Evolutionary conservation across 2,329 filamentous ascomycete species (phyloP), one percentile per base, ranked within the genome.

Genomic region (Botrytis sinoallii): DNA sequence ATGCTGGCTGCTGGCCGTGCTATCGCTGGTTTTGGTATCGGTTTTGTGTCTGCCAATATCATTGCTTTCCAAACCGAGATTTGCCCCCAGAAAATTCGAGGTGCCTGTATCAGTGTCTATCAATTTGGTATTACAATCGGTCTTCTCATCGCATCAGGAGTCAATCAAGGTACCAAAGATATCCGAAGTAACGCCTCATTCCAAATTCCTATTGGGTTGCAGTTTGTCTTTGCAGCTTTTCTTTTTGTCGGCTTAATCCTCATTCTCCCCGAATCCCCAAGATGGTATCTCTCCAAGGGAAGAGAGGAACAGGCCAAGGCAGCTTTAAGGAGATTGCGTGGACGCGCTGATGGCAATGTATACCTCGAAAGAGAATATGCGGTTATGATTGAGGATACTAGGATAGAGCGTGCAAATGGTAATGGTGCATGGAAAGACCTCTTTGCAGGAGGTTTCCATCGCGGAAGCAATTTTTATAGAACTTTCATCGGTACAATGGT

Each of bases 121-220:
- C 92, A 95, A 82, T 94, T 94, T 86, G 93, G 90, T 82, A 91
- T 95, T 82, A 94, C 92, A 74, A 87, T 94, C 76, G 93, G 93
- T 83, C 85, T 96, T 75, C 85, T 95, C 81, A 83, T 95, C 75
- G 92, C 92, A 29, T 88, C 92, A 4, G 89, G 89, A 78, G 89
- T 96, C 77, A 89, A 91, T 83, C 94, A 95, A 81, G 90, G 83
- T 63, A 93, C 91, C 72, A 82, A 93, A 82, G 78, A 89, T 76
- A 86, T 87, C 76, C 80, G 78, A 25, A 88, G 92, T 81, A 89
- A 88, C 12, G 87, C 88, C 76, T 88, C 90, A 4, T 96, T 94
- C 86, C 91, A 93, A 76, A 93, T 96, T 75, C 92, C 93, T 68
- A 94, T 97, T 78, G 88, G 83, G 67, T 85, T 97, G 71, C 94